A percentile compares a stretch with the other conserved stretches of the same genome.
Evolutionary conservation across 176 grass and related monocot species (phyloP).

Genomic region (Oryza brachyantha): DNA sequence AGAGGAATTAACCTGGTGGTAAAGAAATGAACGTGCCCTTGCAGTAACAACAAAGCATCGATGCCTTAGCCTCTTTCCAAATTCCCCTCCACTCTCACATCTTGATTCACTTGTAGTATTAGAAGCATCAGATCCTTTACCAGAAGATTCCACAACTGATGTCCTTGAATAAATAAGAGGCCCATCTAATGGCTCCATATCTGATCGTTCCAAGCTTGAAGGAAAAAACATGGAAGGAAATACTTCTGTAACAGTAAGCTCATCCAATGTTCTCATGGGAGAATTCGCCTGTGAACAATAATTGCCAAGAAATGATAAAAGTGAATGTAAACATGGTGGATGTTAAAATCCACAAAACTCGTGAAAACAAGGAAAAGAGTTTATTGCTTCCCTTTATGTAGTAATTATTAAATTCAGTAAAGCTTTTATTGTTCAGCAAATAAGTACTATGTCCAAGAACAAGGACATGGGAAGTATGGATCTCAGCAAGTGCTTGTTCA

Average conservation of each 20-base stretch:
- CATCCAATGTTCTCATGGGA: constrained; percentile 86
- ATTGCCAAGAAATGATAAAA: constrained; percentile 4
- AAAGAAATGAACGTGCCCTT: constrained; percentile 87
- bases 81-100: constrained; percentile 33
- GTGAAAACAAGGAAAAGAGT: background rate
- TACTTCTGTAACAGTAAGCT: constrained; percentile 86
- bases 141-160: constrained; percentile 44
- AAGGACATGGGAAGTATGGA: too few relatives aligned
- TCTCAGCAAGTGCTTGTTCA: too few relatives aligned
- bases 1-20: constrained; percentile 75
- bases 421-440: background rate
- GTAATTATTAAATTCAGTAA: background rate
- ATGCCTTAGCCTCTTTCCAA: constrained; percentile 75
- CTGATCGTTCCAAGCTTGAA: constrained; percentile 63
- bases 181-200: constrained; percentile 56
- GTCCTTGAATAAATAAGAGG: constrained; percentile 53
- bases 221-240: constrained; percentile 83
- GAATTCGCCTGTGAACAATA: constrained; percentile 76
- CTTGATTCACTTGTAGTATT: constrained; percentile 23
- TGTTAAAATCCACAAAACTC: constrained; percentile 1
- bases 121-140: constrained; percentile 38
- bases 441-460: too few relatives aligned
- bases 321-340: constrained; percentile 8
- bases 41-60: constrained; percentile 86
- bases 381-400: background rate